Conservation (phyloP, 441 rosid species). For the Biscutella laevigata region DNA sequence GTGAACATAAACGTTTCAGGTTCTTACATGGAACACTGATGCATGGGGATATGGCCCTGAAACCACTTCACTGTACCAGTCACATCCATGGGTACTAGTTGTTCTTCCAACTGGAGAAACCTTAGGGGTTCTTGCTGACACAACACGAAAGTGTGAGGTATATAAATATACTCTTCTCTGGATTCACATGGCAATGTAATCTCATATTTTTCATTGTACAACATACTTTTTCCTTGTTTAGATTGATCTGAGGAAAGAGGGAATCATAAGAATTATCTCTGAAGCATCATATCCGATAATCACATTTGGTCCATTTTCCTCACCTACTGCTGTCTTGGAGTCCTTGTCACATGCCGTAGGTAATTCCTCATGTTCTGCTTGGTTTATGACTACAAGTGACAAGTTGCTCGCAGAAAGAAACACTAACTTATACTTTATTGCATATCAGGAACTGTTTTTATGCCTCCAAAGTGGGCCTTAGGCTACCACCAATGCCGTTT, state of each 20-base stretch:
- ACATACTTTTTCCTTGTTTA: constrained; percentile 29
- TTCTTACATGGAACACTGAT: constrained; percentile 88
- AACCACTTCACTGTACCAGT: constrained; percentile 88
- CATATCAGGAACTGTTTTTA: constrained; percentile 65
- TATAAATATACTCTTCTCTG: constrained; percentile 7
- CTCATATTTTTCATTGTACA: background rate
- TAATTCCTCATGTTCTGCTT: constrained; percentile 24
- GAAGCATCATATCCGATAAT: constrained; percentile 64
- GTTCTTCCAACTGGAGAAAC: constrained; percentile 86
- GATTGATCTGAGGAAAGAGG: constrained; percentile 81
- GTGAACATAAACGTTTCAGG: constrained; percentile 37
- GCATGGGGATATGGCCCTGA: constrained; percentile 83
- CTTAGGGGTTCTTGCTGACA: constrained; percentile 88
- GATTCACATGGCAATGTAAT: too few species aligned
- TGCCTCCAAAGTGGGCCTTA: constrained; percentile 97
- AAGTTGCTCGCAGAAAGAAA: background rate
- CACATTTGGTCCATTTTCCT: constrained; percentile 81
- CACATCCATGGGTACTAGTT: constrained; percentile 96
- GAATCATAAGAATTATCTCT: constrained; percentile 43
- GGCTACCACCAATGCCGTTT: constrained; percentile 96
- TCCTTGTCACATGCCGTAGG: constrained; percentile 77
- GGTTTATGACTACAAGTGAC: background rate
- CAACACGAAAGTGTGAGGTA: constrained; percentile 85
- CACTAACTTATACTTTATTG: too few species aligned
- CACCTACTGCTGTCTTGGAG: constrained; percentile 65